Conservation (phyloP, 345 rosid genomes). For the Iberis pinnata region DNA sequence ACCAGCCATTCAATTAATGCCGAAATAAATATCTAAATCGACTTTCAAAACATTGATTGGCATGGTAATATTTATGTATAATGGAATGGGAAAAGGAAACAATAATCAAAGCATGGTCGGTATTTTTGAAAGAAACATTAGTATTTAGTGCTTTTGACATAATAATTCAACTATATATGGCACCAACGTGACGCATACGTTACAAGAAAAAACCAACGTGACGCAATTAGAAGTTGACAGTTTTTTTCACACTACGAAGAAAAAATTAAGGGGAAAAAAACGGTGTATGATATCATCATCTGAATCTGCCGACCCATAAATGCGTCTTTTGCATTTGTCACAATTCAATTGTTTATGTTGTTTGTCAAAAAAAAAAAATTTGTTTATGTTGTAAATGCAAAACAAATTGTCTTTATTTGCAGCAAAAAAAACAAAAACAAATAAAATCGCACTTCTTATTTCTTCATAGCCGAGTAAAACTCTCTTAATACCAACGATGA, state of each 20-base stretch:
- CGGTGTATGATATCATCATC: conserved; percentile 7
- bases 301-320: conserved; percentile 11
- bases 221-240: conserved; percentile 17
- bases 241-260: neutral
- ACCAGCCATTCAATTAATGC: too few relatives aligned
- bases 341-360: neutral
- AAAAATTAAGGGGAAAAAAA: neutral
- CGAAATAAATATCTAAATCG: too few relatives aligned
- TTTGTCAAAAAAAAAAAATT: too few relatives aligned
- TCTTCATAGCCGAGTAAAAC: too few relatives aligned
- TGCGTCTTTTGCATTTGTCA: neutral
- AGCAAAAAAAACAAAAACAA: too few relatives aligned
- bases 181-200: neutral
- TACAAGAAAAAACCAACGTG: neutral
- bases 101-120: neutral
- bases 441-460: too few relatives aligned
- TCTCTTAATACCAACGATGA: too few relatives aligned
- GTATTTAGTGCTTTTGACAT: neutral
- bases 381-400: too few relatives aligned
- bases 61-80: too few relatives aligned
- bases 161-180: neutral
- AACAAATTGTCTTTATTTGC: too few relatives aligned
- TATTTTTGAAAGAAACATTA: neutral
- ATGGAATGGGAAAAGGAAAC: too few relatives aligned
- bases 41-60: too few relatives aligned